Percentiles rank a stretch among this genome's conserved stretches.
These are phyloP conservation scores for Euphorbia celastroides DNA, from an alignment of 441 rosid genomes.

Conservation along the genomic window DNA sequence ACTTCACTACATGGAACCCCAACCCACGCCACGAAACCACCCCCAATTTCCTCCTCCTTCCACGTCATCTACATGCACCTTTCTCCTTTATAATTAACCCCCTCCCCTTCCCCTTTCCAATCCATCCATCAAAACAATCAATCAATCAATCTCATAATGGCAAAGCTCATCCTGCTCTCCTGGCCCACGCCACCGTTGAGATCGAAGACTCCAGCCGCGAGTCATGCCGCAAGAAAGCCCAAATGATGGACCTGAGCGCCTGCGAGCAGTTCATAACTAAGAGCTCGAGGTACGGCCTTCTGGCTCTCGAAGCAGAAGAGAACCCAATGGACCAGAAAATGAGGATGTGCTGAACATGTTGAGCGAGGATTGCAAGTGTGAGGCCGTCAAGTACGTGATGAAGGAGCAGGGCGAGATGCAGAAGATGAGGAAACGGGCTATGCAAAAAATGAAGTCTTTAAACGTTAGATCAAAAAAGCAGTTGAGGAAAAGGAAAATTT, in stretches of 20 bases:
- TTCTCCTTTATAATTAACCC: no score
- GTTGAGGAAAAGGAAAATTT: no score
- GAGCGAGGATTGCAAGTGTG: conserved; percentile 7
- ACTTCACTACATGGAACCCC: no score
- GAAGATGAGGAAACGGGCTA: not conserved
- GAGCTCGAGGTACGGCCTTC: not conserved
- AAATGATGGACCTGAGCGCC: not conserved
- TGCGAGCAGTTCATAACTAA: not conserved
- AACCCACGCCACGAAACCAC: no score
- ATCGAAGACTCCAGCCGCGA: not conserved
- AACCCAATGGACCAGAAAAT: not conserved
- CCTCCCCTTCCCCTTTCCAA: no score
- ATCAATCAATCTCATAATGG: no score
- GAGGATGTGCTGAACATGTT: not conserved
- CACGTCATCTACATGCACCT: no score
- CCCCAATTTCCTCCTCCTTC: no score
- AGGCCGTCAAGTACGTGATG: not conserved
- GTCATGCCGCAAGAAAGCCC: conserved; percentile 4
- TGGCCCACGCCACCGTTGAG: conserved; percentile 10
- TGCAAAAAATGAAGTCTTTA: no score
- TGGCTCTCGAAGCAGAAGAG: not conserved
- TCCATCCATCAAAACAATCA: no score
- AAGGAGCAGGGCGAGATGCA: not conserved
- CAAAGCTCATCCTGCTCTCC: no score
- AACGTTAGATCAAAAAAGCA: no score